Evolutionary conservation across 257 asterid species (phyloP).

Genomic region (Nicotiana attenuata): DNA sequence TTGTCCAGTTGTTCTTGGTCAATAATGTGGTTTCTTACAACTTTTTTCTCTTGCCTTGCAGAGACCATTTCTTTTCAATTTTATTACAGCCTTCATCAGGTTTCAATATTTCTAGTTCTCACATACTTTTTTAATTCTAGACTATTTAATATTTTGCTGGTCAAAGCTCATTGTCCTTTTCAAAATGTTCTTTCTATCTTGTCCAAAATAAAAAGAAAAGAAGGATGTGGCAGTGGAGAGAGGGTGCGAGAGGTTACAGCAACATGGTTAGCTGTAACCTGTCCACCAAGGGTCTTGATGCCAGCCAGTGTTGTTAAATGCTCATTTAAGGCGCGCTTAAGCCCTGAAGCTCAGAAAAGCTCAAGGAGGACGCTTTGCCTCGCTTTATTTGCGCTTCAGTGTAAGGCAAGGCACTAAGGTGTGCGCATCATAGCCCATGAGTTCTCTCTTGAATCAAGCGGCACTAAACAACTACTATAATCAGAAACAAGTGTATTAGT

Average conservation of each 20-base stretch:
- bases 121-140: not conserved
- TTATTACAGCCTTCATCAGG: conserved; percentile 61
- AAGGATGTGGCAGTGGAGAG: not conserved
- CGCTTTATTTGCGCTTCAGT: too few species aligned
- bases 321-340: too few species aligned
- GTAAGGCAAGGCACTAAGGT: too few species aligned
- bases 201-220: not conserved
- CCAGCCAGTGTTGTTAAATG: not conserved
- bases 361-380: too few species aligned
- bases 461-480: too few species aligned
- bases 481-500: too few species aligned
- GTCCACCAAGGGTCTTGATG: not conserved
- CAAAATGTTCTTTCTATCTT: not conserved
- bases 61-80: conserved; percentile 52
- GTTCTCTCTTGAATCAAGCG: too few species aligned
- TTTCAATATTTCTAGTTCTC: conserved; percentile 9
- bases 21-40: conserved; percentile 8
- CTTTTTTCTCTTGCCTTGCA: conserved; percentile 39
- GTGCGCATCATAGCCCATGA: too few species aligned
- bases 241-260: not conserved
- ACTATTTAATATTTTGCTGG: not conserved
- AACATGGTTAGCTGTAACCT: not conserved
- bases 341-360: too few species aligned
- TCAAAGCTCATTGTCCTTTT: not conserved
- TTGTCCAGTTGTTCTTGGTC: not conserved